These are phyloP conservation scores for Smittium culicis DNA, from an alignment of 371 early-diverging fungal species.

Conservation along the genomic window DNA sequence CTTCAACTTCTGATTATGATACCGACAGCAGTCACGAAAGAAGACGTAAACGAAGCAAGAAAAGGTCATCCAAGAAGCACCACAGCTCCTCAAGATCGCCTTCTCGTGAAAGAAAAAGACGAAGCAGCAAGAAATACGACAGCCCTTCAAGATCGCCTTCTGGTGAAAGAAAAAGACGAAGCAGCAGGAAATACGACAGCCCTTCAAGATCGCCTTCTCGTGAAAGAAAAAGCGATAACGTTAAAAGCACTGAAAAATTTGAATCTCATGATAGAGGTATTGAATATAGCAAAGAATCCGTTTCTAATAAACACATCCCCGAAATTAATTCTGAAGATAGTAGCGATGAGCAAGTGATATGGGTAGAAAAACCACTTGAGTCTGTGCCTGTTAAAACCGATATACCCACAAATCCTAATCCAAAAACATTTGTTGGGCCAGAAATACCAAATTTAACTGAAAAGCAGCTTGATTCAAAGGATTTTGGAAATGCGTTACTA, in stretches of 20 bases:
- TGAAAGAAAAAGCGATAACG: neutral
- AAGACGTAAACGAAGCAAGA: neutral
- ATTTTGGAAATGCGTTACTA: conserved; percentile 64
- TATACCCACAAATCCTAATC: neutral
- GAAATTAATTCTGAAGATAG: neutral
- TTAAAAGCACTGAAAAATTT: neutral
- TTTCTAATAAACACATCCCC: neutral
- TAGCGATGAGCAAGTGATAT: neutral
- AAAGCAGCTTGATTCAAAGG: conserved; percentile 42
- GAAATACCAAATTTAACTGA: conserved; percentile 19
- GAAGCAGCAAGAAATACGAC: neutral
- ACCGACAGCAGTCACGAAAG: neutral
- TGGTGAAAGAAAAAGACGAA: neutral
- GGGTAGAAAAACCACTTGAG: conserved; percentile 3
- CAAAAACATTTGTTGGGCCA: conserved; percentile 7
- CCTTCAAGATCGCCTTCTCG: neutral
- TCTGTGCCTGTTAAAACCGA: neutral
- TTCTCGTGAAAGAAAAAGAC: neutral
- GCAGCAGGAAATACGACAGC: neutral
- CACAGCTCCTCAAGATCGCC: neutral
- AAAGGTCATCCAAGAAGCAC: neutral
- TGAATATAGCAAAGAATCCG: neutral
- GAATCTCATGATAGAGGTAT: neutral
- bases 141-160: neutral
- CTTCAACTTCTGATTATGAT: neutral